Conservation (phyloP, 495 filamentous ascomycete species). For the Patellaria atrata region DNA sequence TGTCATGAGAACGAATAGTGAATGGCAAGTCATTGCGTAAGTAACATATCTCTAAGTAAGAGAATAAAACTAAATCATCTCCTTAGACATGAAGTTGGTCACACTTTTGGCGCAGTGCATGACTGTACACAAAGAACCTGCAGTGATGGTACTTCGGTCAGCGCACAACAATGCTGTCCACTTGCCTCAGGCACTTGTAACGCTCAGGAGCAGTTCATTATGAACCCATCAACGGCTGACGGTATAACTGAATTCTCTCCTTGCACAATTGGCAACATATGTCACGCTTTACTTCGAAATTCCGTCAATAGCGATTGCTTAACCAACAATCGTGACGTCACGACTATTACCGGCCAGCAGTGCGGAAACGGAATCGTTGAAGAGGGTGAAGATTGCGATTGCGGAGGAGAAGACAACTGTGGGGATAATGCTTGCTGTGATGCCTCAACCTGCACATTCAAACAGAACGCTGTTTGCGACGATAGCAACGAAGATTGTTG, state of each 20-base stretch:
- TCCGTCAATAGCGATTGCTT: conserved; percentile 66
- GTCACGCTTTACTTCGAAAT: conserved; percentile 71
- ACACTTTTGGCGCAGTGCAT: conserved; percentile 92
- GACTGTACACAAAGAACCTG: conserved; percentile 70
- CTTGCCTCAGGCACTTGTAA: conserved; percentile 54
- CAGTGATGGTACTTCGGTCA: conserved; percentile 39
- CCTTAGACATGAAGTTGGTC: conserved; percentile 64
- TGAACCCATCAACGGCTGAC: conserved; percentile 77
- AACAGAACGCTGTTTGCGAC: conserved; percentile 61
- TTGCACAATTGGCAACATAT: conserved; percentile 88
- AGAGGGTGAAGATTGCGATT: conserved; percentile 87
- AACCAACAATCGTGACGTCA: conserved; percentile 64
- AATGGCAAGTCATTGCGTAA: conserved; percentile 88
- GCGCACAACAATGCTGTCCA: conserved; percentile 75
- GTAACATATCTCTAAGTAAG: conserved; percentile 7
- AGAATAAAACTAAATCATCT: conserved; percentile 1
- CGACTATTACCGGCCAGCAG: conserved; percentile 71
- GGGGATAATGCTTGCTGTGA: conserved; percentile 70
- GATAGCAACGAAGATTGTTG: conserved; percentile 89
- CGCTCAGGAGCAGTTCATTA: conserved; percentile 67
- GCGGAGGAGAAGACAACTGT: conserved; percentile 63
- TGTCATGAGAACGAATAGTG: conserved; percentile 64
- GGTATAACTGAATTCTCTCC: conserved; percentile 67
- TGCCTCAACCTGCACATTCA: conserved; percentile 79
- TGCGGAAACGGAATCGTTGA: conserved; percentile 98